Evolutionary conservation across 2,329 filamentous ascomycete species (phyloP).

Genomic region (Clarireedia hainanense): DNA sequence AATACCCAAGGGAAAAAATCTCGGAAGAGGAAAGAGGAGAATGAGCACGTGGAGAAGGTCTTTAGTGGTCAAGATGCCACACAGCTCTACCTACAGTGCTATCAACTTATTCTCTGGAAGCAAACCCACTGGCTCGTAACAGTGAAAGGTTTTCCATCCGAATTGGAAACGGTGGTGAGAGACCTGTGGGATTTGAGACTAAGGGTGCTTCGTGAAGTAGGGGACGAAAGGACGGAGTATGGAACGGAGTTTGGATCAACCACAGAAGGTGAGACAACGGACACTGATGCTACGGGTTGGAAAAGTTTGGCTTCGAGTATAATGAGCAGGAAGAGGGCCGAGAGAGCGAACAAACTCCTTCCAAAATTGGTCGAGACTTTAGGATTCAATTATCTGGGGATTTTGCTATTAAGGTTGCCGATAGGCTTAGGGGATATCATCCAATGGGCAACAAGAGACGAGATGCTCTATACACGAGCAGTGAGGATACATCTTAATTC

Average conservation of each 20-base stretch:
- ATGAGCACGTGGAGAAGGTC: slow-evolving; percentile 47
- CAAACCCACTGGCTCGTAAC: slow-evolving; percentile 70
- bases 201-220: slow-evolving; percentile 34
- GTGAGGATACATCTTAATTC: slow-evolving; percentile 33
- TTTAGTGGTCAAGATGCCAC: slow-evolving; percentile 61
- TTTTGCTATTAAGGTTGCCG: slow-evolving; percentile 66
- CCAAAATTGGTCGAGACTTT: slow-evolving; percentile 70
- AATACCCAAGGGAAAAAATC: slow-evolving; percentile 48
- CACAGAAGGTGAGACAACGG: slow-evolving; percentile 31
- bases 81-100: slow-evolving; percentile 72
- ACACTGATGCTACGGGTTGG: slow-evolving; percentile 26
- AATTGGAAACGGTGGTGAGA: slow-evolving; percentile 71
- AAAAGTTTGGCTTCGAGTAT: slow-evolving; percentile 40
- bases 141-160: slow-evolving; percentile 55
- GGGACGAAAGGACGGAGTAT: slow-evolving; percentile 26
- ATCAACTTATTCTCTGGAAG: slow-evolving; percentile 77
- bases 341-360: slow-evolving; percentile 29
- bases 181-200: slow-evolving; percentile 71
- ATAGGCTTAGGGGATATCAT: slow-evolving; percentile 67
- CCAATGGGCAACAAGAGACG: slow-evolving; percentile 57
- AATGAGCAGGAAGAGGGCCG: slow-evolving; percentile 26
- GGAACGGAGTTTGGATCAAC: slow-evolving; percentile 31
- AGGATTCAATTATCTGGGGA: slow-evolving; percentile 71
- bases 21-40: slow-evolving; percentile 53
- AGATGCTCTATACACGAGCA: slow-evolving; percentile 65